These are phyloP conservation scores for Pleomassaria siparia DNA, from an alignment of 2,329 filamentous ascomycete species.

Conservation along the genomic window DNA sequence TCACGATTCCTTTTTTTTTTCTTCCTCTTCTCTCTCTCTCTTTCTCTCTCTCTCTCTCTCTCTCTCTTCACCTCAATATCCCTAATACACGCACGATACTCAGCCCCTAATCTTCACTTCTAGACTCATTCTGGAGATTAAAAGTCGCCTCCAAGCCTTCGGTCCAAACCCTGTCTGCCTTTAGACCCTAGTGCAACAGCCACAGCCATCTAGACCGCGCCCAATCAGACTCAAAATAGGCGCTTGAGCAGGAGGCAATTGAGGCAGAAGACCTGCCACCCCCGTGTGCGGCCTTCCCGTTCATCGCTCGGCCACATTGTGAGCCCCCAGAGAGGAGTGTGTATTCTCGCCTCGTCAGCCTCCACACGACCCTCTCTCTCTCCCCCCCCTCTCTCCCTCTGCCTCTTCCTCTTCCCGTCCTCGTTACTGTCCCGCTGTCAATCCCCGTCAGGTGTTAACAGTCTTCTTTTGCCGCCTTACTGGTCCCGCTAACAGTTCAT, in stretches of 20 bases:
- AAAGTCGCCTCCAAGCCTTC: constrained; percentile 40
- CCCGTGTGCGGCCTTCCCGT: constrained; percentile 37
- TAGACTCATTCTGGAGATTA: constrained; percentile 28
- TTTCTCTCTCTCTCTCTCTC: too few species aligned
- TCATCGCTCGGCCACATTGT: constrained; percentile 21
- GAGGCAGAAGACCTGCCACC: constrained; percentile 34
- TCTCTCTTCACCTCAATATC: too few species aligned
- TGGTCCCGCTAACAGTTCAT: constrained; percentile 42
- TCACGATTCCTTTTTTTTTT: constrained; percentile 21
- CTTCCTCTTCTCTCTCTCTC: constrained; percentile 24
- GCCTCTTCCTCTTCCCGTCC: constrained; percentile 27
- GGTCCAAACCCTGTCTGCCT: constrained; percentile 28
- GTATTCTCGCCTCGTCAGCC: constrained; percentile 25
- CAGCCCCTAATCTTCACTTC: constrained; percentile 14
- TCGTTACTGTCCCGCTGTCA: constrained; percentile 34
- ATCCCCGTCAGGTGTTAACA: constrained; percentile 34
- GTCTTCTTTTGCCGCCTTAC: constrained; percentile 30
- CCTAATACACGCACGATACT: constrained; percentile 8
- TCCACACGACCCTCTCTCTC: too few species aligned
- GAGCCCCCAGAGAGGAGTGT: too few species aligned
- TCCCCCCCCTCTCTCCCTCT: constrained; percentile 23
- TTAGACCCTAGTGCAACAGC: constrained; percentile 15
- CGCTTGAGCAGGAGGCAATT: constrained; percentile 33
- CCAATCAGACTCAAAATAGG: constrained; percentile 30
- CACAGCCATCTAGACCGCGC: constrained; percentile 21